phyloP scores from a whole-genome alignment of 257 asterid genomes.

The Henckelia pumila region DNA sequence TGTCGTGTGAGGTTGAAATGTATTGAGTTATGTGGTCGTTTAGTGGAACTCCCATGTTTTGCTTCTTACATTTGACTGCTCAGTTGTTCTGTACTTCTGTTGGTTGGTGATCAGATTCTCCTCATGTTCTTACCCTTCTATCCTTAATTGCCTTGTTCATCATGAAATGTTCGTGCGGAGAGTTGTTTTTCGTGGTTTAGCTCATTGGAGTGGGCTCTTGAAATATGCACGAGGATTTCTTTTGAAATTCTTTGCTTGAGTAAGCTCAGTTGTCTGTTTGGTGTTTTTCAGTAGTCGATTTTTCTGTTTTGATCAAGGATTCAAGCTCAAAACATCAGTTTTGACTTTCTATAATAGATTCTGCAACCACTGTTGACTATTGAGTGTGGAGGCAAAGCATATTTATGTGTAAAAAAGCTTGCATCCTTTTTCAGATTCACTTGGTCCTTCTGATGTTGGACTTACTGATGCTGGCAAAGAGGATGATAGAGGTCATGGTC shows the following conservation, averaged over 20 bases:
- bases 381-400: constrained; percentile 2
- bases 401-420: constrained; percentile 17
- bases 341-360: constrained; percentile 11
- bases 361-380: neutral
- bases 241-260: constrained; percentile 10
- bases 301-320: constrained; percentile 11
- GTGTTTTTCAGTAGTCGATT: neutral
- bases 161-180: constrained; percentile 3
- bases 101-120: constrained; percentile 2
- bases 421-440: constrained; percentile 47
- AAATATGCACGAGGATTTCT: constrained; percentile 6
- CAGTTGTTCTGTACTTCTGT: neutral
- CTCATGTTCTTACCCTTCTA: neutral
- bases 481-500: constrained; percentile 90
- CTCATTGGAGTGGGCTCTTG: constrained; percentile 15
- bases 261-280: neutral
- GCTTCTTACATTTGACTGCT: neutral
- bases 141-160: neutral
- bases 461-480: constrained; percentile 58
- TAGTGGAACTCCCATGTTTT: neutral
- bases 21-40: neutral
- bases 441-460: constrained; percentile 85
- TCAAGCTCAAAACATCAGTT: neutral
- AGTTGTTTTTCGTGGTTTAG: constrained; percentile 12
- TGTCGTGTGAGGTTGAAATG: too few species aligned